Evolutionary conservation across 108 stramenopile genomes (phyloP).

Genomic region (Stephanodiscus minutulus): DNA sequence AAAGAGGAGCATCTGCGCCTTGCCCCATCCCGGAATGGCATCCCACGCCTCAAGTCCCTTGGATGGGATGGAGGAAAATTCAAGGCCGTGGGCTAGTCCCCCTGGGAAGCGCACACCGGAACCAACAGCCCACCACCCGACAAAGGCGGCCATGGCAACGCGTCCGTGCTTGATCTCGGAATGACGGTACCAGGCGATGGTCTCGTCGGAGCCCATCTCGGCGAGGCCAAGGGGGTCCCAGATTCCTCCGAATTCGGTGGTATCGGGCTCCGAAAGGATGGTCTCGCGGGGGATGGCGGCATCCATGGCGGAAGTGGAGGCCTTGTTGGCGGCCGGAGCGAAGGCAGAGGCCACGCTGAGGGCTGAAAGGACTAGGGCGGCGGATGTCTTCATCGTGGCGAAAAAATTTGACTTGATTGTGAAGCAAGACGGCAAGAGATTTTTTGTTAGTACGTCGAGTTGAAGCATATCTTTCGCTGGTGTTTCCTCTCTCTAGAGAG

Average conservation of each 20-base stretch:
- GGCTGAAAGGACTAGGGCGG: slow-evolving; percentile 35
- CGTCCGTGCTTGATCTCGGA: slow-evolving; percentile 84
- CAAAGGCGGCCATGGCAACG: slow-evolving; percentile 84
- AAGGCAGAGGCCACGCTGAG: slow-evolving; percentile 44
- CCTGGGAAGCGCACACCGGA: slow-evolving; percentile 75
- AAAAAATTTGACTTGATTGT: not conserved
- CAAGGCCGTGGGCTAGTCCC: slow-evolving; percentile 66
- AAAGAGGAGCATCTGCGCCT: slow-evolving; percentile 82
- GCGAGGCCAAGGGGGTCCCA: slow-evolving; percentile 80
- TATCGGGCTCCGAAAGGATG: slow-evolving; percentile 65
- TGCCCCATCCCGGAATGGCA: slow-evolving; percentile 83
- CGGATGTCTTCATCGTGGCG: slow-evolving; percentile 28
- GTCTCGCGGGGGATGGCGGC: slow-evolving; percentile 50
- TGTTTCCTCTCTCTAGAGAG: no score
- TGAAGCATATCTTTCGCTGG: no score
- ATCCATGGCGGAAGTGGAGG: slow-evolving; percentile 30
- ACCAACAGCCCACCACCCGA: slow-evolving; percentile 76
- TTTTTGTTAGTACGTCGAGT: no score
- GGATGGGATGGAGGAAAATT: slow-evolving; percentile 65
- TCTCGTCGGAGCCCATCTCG: slow-evolving; percentile 71
- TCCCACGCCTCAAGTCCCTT: slow-evolving; percentile 85
- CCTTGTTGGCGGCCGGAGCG: slow-evolving; percentile 38
- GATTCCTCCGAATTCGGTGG: slow-evolving; percentile 66
- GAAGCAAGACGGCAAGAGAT: not conserved
- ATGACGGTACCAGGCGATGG: slow-evolving; percentile 82